Percentiles rank a stretch among this genome's conserved stretches.
Conservation (phyloP, 305 asterid species). For the Fraxinus velutina region DNA sequence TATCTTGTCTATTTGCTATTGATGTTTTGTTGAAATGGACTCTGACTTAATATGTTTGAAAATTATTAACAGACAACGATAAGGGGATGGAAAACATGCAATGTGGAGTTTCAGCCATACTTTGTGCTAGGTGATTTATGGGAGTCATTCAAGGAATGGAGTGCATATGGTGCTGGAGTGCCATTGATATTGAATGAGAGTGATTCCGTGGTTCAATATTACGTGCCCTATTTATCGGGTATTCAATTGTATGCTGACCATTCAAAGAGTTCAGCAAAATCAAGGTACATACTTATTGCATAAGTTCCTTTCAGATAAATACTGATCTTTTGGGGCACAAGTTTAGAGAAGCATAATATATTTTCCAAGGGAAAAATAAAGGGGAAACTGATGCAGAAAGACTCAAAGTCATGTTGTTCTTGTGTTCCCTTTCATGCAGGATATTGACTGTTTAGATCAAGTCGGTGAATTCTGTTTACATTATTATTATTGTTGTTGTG, state of each 20-base stretch:
- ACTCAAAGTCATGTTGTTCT: not conserved
- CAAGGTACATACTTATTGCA: slow-evolving; percentile 47
- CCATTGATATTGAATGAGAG: slow-evolving; percentile 72
- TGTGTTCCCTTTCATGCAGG: not conserved
- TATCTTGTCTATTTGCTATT: not conserved
- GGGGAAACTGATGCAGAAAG: not conserved
- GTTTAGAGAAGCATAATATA: not conserved
- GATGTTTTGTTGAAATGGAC: not conserved
- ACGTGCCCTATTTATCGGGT: slow-evolving; percentile 90
- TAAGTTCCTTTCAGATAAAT: slow-evolving; percentile 1
- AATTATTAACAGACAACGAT: slow-evolving; percentile 41
- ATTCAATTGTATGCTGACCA: slow-evolving; percentile 76
- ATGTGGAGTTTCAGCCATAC: slow-evolving; percentile 60
- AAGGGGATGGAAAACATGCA: slow-evolving; percentile 61
- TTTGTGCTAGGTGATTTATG: slow-evolving; percentile 81
- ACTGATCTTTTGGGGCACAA: not conserved
- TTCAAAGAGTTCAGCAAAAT: slow-evolving; percentile 56
- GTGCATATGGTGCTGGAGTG: slow-evolving; percentile 97
- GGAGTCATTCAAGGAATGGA: slow-evolving; percentile 96
- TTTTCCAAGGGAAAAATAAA: not conserved
- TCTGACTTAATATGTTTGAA: not conserved
- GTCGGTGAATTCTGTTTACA: not conserved
- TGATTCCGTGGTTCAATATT: slow-evolving; percentile 80
- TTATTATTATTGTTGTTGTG: not conserved
- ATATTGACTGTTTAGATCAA: not conserved